A percentile compares a stretch with the other conserved stretches of the same genome.
Evolutionary conservation across 345 rosid genomes (phyloP).

Genomic region (Schrenkiella parvula): DNA sequence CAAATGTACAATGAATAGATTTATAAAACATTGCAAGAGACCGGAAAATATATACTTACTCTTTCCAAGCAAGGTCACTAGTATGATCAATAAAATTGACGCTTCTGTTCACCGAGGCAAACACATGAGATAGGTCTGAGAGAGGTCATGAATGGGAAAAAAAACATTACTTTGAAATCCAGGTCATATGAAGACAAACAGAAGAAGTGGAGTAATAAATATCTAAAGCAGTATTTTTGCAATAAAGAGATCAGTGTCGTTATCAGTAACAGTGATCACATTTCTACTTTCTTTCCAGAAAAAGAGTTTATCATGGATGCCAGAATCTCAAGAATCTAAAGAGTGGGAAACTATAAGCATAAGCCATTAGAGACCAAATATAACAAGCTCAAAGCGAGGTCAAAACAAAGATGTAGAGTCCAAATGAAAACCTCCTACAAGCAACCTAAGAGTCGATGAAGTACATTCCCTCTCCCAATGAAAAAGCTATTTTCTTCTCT

Average conservation of each 20-base stretch:
- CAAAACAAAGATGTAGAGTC: neutral
- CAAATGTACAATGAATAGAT: neutral
- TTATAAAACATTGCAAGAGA: neutral
- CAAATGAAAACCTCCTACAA: neutral
- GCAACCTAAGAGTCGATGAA: too few relatives aligned
- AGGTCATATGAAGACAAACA: conserved; percentile 17
- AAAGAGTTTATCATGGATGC: neutral
- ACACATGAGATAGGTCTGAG: conserved; percentile 80
- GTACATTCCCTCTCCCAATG: too few relatives aligned
- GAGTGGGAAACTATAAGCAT: neutral
- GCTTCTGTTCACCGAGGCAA: conserved; percentile 73
- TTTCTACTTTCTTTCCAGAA: neutral
- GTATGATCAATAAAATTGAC: conserved; percentile 93
- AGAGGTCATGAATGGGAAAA: conserved; percentile 24
- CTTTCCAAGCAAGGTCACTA: conserved; percentile 98
- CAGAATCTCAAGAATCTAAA: neutral
- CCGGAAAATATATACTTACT: conserved; percentile 47
- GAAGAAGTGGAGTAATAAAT: conserved; percentile 10
- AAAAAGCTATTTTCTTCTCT: neutral
- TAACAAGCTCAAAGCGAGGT: neutral
- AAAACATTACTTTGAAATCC: neutral
- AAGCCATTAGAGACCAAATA: neutral
- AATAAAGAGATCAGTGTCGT: conserved; percentile 17
- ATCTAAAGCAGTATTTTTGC: conserved; percentile 6
- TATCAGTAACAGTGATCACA: conserved; percentile 14